Evolutionary conservation across 2,329 filamentous ascomycete genomes (phyloP).

Genomic region (Cryphonectria naterciae): DNA sequence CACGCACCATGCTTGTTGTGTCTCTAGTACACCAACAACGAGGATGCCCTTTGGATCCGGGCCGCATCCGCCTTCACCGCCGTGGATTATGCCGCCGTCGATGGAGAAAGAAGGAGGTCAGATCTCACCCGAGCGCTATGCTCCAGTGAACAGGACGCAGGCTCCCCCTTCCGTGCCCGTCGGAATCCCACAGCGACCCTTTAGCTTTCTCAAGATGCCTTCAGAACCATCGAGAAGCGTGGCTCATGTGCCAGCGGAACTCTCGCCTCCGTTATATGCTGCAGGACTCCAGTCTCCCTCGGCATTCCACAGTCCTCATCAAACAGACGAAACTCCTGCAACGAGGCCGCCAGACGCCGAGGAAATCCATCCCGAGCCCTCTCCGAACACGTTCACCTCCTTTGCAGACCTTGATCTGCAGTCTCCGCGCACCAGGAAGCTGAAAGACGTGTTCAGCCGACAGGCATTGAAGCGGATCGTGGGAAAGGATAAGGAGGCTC

Average conservation of each 20-base stretch:
- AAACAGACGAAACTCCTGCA: not conserved
- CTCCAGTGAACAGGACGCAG: not conserved
- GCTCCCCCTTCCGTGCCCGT: not conserved
- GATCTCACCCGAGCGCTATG: not conserved
- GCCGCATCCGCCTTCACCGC: not conserved
- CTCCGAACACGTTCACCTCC: not conserved
- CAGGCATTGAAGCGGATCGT: constrained; percentile 7
- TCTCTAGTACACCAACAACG: not conserved
- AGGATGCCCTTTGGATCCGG: not conserved
- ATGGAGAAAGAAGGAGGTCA: not conserved
- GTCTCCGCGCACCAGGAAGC: not conserved
- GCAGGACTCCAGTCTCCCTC: not conserved
- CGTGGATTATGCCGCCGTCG: not conserved
- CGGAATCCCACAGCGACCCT: not conserved
- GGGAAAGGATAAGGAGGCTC: not conserved
- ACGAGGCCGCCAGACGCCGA: not conserved
- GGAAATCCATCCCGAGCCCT: not conserved
- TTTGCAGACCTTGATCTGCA: not conserved
- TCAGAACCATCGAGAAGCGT: not conserved
- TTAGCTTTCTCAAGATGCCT: not conserved
- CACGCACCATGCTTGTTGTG: not conserved
- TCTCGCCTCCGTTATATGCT: not conserved
- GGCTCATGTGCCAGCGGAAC: not conserved
- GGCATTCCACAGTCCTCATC: not conserved
- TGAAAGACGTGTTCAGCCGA: constrained; percentile 4